phyloP scores from a whole-genome alignment of 306 rosid species.

The Neltuma alba region DNA sequence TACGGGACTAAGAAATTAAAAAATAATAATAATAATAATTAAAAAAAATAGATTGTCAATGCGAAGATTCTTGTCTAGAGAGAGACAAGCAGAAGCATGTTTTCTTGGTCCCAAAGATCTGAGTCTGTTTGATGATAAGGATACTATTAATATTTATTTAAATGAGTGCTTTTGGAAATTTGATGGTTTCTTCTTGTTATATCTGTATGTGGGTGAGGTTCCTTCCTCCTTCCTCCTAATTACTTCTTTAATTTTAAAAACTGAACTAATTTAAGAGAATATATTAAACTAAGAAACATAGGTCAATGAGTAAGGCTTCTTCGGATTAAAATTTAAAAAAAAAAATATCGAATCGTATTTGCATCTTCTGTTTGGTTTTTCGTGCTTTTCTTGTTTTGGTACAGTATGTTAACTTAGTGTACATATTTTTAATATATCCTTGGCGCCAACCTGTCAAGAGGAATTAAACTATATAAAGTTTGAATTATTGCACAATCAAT shows the following conservation, averaged over 20 bases:
- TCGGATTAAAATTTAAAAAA: slow-evolving; percentile 25
- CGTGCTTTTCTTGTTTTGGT: slow-evolving; percentile 43
- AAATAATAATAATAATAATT: too few species aligned
- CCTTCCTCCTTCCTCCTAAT: slow-evolving; percentile 38
- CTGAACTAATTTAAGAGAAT: slow-evolving; percentile 7
- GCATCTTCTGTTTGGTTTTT: slow-evolving; percentile 53
- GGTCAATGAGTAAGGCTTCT: slow-evolving; percentile 79
- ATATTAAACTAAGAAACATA: slow-evolving; percentile 47
- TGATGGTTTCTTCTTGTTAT: slow-evolving; percentile 81
- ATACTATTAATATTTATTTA: slow-evolving; percentile 44
- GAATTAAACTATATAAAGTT: background rate
- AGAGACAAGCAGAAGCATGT: slow-evolving; percentile 81
- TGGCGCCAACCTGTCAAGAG: slow-evolving; percentile 33
- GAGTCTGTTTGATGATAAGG: slow-evolving; percentile 59
- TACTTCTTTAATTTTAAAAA: slow-evolving; percentile 38
- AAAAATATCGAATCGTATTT: slow-evolving; percentile 35
- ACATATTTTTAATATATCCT: background rate
- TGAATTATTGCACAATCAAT: background rate
- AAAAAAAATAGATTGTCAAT: slow-evolving; percentile 50
- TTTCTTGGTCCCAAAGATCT: slow-evolving; percentile 60
- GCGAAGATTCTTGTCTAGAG: slow-evolving; percentile 68
- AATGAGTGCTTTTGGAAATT: slow-evolving; percentile 69
- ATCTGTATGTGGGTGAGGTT: slow-evolving; percentile 54
- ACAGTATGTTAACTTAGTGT: slow-evolving; percentile 25
- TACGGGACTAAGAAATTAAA: slow-evolving; percentile 27